Evolutionary conservation across 371 early-diverging fungal genomes (phyloP).

Genomic region (Mortierella sp.): DNA sequence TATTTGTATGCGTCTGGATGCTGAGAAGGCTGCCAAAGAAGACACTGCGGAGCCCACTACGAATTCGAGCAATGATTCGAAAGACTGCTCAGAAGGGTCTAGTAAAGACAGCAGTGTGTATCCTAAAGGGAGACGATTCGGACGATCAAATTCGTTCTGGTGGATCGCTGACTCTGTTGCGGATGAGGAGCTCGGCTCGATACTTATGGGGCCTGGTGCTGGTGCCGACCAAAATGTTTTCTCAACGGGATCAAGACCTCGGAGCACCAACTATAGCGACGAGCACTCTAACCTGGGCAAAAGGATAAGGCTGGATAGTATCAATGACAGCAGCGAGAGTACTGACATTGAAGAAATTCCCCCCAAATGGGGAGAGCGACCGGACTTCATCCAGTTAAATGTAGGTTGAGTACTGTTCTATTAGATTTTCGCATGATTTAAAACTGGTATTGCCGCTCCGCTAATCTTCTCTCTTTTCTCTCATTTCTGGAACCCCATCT

Average conservation of each 20-base stretch:
- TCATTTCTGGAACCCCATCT: not conserved
- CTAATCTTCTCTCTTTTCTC: no score
- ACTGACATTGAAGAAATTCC: not conserved
- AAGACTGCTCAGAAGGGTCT: not conserved
- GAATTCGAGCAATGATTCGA: not conserved
- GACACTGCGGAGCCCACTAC: not conserved
- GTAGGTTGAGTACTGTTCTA: conserved; percentile 13
- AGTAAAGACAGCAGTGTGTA: not conserved
- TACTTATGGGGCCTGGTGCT: conserved; percentile 42
- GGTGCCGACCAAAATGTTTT: conserved; percentile 2
- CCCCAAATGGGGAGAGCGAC: conserved; percentile 41
- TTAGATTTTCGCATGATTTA: not conserved
- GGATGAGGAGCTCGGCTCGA: conserved; percentile 46
- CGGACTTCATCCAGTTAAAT: conserved; percentile 32
- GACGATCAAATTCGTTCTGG: conserved; percentile 44
- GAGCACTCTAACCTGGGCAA: conserved; percentile 26
- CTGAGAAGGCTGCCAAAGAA: conserved; percentile 36
- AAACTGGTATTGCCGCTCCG: not conserved
- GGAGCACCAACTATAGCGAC: conserved; percentile 22
- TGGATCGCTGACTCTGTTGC: conserved; percentile 41
- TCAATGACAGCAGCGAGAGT: no score
- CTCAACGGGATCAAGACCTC: conserved; percentile 9
- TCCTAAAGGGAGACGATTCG: not conserved
- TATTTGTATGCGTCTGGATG: conserved; percentile 44
- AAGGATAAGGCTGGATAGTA: conserved; percentile 25